Conservation (phyloP, 1,284 basidiomycete genomes). For the Taiwanofungus camphoratus region DNA sequence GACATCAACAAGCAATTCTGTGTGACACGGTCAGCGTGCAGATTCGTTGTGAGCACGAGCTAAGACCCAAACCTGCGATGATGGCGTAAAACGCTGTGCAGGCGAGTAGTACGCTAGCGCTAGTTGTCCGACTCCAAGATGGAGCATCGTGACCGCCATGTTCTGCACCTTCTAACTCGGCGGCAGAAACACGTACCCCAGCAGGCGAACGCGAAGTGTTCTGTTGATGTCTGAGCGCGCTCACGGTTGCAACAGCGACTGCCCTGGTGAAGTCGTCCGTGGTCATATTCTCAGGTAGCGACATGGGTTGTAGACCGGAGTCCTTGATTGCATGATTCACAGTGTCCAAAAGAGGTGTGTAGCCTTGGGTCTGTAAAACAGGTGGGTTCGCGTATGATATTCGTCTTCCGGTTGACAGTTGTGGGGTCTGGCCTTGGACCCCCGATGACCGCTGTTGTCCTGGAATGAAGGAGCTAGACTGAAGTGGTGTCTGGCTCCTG, state of each 20-base stretch:
- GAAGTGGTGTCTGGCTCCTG: constrained; percentile 33
- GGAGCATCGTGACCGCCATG: constrained; percentile 93
- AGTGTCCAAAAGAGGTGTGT: constrained; percentile 72
- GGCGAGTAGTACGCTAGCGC: constrained; percentile 79
- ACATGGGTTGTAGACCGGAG: constrained; percentile 47
- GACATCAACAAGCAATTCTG: constrained; percentile 91
- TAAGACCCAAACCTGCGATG: constrained; percentile 40
- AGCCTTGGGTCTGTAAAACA: constrained; percentile 29
- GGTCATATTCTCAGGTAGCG: constrained; percentile 64
- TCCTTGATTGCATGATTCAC: constrained; percentile 71
- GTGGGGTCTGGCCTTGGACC: constrained; percentile 15
- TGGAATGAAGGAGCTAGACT: neutral
- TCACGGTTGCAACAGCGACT: constrained; percentile 87
- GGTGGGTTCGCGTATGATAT: constrained; percentile 53
- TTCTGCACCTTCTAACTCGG: constrained; percentile 41
- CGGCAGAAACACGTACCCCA: constrained; percentile 31
- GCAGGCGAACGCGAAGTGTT: constrained; percentile 44
- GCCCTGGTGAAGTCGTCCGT: constrained; percentile 88
- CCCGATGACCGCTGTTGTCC: constrained; percentile 6
- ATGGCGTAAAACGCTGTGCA: constrained; percentile 94
- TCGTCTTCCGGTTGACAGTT: constrained; percentile 23
- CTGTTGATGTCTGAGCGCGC: constrained; percentile 75
- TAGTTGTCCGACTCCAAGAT: constrained; percentile 86
- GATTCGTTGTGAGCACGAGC: too few relatives aligned
- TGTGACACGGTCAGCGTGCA: neutral